These are phyloP conservation scores for Carex parvula DNA, from an alignment of 176 grass and related monocot species.

Conservation along the genomic window DNA sequence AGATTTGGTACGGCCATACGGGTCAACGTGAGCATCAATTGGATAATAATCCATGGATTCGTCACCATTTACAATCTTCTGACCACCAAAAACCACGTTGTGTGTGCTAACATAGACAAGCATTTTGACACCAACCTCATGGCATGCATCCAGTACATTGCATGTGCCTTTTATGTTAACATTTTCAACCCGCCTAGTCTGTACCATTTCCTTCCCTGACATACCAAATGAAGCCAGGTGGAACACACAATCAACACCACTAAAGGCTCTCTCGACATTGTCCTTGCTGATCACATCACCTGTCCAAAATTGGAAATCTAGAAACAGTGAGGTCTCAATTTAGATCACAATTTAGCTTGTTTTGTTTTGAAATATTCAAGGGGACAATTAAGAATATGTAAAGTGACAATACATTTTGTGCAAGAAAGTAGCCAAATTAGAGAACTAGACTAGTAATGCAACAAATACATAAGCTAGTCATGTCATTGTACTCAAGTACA, in stretches of 20 bases:
- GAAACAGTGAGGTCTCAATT: not conserved
- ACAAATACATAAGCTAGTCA: not conserved
- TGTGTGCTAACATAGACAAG: slow-evolving; percentile 88
- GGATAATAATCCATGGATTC: slow-evolving; percentile 81
- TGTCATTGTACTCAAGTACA: no score
- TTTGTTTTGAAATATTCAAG: not conserved
- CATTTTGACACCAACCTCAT: slow-evolving; percentile 53
- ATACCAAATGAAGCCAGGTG: slow-evolving; percentile 93
- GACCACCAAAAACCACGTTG: slow-evolving; percentile 83
- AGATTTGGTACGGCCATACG: slow-evolving; percentile 84
- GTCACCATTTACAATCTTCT: slow-evolving; percentile 63
- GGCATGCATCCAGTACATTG: slow-evolving; percentile 66
- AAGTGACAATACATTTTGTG: not conserved
- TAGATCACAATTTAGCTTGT: not conserved
- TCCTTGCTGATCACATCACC: slow-evolving; percentile 64
- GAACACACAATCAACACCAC: slow-evolving; percentile 56
- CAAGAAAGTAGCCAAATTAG: not conserved
- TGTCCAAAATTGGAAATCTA: slow-evolving; percentile 29
- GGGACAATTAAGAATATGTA: not conserved
- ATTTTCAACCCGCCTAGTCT: slow-evolving; percentile 45
- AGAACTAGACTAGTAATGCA: not conserved
- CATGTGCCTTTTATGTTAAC: slow-evolving; percentile 91
- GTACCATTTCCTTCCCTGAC: slow-evolving; percentile 94
- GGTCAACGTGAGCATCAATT: slow-evolving; percentile 72
- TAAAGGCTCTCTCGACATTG: slow-evolving; percentile 50